These are phyloP conservation scores for Eurotiales sp. DNA, from an alignment of 2,329 filamentous ascomycete species.

Conservation along the genomic window DNA sequence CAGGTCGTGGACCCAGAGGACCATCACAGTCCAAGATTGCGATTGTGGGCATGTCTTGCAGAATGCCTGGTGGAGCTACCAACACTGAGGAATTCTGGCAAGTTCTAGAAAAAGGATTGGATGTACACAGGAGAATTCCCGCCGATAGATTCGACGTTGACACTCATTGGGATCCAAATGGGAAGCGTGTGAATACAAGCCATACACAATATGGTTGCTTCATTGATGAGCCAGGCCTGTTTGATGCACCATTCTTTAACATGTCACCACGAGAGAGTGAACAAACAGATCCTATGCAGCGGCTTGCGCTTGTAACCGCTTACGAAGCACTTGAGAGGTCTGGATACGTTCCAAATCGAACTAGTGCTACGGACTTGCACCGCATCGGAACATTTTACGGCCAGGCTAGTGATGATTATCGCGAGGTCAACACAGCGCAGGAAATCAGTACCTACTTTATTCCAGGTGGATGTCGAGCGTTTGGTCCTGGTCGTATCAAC, in stretches of 20 bases:
- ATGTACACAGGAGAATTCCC: conserved; percentile 29
- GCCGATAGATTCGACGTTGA: conserved; percentile 41
- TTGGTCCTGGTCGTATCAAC: conserved; percentile 52
- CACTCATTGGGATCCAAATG: conserved; percentile 29
- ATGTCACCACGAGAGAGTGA: conserved; percentile 68
- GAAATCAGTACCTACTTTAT: conserved; percentile 65
- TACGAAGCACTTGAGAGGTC: conserved; percentile 77
- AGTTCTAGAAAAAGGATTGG: conserved; percentile 28
- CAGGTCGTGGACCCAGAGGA: not conserved
- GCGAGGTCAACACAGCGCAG: conserved; percentile 66
- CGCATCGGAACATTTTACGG: conserved; percentile 68
- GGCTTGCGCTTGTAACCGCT: conserved; percentile 66
- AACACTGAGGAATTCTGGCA: conserved; percentile 32
- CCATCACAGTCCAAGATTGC: conserved; percentile 50
- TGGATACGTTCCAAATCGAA: conserved; percentile 67
- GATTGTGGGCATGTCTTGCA: conserved; percentile 75
- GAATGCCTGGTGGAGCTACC: conserved; percentile 64
- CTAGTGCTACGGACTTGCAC: conserved; percentile 58
- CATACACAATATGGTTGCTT: conserved; percentile 30
- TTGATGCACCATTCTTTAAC: conserved; percentile 37
- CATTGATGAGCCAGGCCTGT: conserved; percentile 31
- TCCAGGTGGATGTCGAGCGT: conserved; percentile 45
- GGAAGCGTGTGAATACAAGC: conserved; percentile 28
- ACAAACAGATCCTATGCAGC: conserved; percentile 74
- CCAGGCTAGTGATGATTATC: conserved; percentile 54